Percentiles rank a stretch among this genome's conserved stretches.
phyloP scores from a whole-genome alignment of 495 filamentous ascomycete species.

The Penicillium fimorum region DNA sequence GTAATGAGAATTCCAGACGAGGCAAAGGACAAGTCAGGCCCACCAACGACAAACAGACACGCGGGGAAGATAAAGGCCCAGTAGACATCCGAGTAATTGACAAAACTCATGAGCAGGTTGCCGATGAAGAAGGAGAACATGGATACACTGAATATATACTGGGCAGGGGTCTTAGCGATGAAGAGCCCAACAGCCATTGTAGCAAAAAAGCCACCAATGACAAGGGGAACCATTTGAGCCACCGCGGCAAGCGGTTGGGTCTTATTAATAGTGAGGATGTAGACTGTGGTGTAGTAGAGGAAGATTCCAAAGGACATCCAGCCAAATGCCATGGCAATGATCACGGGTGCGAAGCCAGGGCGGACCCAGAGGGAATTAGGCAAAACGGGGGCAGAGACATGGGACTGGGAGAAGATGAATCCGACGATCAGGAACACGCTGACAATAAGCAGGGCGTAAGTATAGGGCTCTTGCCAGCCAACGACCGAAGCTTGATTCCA shows the following conservation, averaged over 20 bases:
- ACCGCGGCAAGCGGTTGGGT: slow-evolving; percentile 29
- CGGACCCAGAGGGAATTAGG: slow-evolving; percentile 34
- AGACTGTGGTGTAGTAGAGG: slow-evolving; percentile 43
- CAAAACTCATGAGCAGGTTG: slow-evolving; percentile 27
- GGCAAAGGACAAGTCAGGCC: slow-evolving; percentile 51
- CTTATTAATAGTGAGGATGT: slow-evolving; percentile 31
- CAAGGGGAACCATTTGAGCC: slow-evolving; percentile 37
- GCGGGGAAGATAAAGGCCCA: slow-evolving; percentile 41
- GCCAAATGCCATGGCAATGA: slow-evolving; percentile 37
- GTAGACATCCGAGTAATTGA: slow-evolving; percentile 28
- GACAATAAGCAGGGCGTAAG: too few relatives aligned
- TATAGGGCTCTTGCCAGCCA: too few relatives aligned
- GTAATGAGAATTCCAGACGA: slow-evolving; percentile 45
- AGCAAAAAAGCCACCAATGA: slow-evolving; percentile 34
- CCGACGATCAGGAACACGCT: too few relatives aligned
- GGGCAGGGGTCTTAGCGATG: slow-evolving; percentile 31
- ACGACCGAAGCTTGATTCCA: too few relatives aligned
- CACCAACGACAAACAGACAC: slow-evolving; percentile 38
- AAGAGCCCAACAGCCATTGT: slow-evolving; percentile 38
- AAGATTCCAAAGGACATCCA: slow-evolving; percentile 45
- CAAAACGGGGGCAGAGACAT: background rate
- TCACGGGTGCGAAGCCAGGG: slow-evolving; percentile 32
- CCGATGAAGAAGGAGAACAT: slow-evolving; percentile 41
- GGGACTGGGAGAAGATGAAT: too few relatives aligned
- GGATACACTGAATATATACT: slow-evolving; percentile 44